Evolutionary conservation across 1,284 basidiomycete genomes (phyloP), one percentile per base, ranked within the genome.

Genomic region (Ceratobasidium sp.): DNA sequence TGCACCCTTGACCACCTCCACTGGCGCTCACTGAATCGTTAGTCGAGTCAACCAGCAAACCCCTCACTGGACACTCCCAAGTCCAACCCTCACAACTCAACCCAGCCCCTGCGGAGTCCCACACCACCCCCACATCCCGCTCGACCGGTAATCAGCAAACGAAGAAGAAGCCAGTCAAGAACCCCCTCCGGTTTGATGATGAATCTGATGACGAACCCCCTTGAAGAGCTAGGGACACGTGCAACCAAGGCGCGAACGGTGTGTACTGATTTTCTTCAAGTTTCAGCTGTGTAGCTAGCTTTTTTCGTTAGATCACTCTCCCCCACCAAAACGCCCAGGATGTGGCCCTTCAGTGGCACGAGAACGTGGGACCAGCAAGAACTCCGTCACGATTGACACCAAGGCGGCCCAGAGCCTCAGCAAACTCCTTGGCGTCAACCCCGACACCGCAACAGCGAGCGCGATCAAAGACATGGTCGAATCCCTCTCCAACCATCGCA

Each of bases 391-490:
- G 21, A 11, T n/a, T 21, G 7, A 16, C 48, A 14, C 6, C 14
- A 2, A 21, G 12, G 48, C 18, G 3, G 14, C 16, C 30, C 21
- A 9, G n/a, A 28, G 48, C n/a, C 58, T 40, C 16, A 11, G 58
- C 21, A n/a, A 54, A 14, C 36, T 66, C 63, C 51, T 67, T 14
- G 51, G 51, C 6, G 11, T 28, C 21, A 51, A 56, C 40, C 6
- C 21, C 53, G 11, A 36, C 2, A 30, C 49, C 5, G 12, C 38
- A 5, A n/a, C 64, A 30, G 7, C 18, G 7, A 11, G 38, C n/a
- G 23, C 38, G 18, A 8, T 54, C 30, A n/a, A 12, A 5, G 38
- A 40, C 14, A 11, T n/a, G 0, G 3, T 36, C 38, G 1, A 7
- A 6, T 36, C 3, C 14, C 28, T 25, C 9, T 33, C 48, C n/a